Base-by-base conservation (phyloP, 257 asterid species). In the Henckelia pumila region DNA sequence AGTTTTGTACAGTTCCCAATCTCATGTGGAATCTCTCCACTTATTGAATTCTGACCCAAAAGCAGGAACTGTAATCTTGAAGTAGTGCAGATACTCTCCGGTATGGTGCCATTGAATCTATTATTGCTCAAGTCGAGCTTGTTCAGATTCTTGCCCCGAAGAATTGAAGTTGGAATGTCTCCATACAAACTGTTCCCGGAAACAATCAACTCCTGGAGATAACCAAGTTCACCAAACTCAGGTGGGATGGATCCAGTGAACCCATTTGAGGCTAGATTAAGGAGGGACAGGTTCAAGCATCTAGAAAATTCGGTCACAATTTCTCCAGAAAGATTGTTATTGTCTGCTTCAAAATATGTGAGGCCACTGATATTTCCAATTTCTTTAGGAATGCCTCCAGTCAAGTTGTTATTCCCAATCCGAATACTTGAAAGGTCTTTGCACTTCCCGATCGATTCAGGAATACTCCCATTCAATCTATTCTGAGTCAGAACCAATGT, bases 321-420 rank as follows among this genome's bases (percentile, higher is more conserved):
- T 80, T 80, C 96, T 33, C 99, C 99, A 0, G 96, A 83, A 14
- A 94, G 91, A 75, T 78, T 73, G 71, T 94, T 94, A 37, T 82
- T 81, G 69, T 87, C 93, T 0, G 95, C 99, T 73, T 94, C 99
- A 77, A 94, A 94, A 69, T 94, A 94, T 29, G 96, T 83, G 63
- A 94, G 95, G 83, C 99, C 80, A 40, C 89, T 85, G 20, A 94
- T 64, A 65, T 94, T 83, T 37, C 99, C 99, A 64, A 94, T 78
- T 30, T 81, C 85, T 65, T 67, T 81, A 25, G 99, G 99, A 73
- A 94, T 76, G 56, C 70, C 77, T 20, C 97, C 99, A 20, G 69
- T 76, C 79, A 94, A 71, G 64, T 72, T 69, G 81, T 94, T 94
- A 56, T 94, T 70, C 68, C 99, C 99, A 35, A 94, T 87, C 64